phyloP scores from a whole-genome alignment of 805 yeast species.

The Myxozyma vanderwaltii region DNA sequence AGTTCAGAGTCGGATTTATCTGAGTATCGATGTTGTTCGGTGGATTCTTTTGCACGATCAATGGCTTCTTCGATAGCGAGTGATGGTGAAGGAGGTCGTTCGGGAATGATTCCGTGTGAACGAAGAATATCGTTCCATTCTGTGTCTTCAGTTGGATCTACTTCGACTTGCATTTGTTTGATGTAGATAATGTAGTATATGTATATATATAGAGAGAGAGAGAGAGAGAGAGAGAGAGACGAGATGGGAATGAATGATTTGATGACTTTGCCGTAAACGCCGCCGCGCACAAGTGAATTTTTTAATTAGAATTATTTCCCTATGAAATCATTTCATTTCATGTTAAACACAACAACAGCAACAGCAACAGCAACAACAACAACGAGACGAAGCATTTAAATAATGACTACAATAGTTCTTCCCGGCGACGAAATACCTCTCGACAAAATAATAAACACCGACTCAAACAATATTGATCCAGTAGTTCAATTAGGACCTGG shows the following conservation, averaged over 20 bases:
- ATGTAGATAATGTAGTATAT: background rate
- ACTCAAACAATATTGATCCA: too few relatives aligned
- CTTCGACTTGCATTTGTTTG: conserved; percentile 30
- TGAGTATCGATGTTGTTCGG: conserved; percentile 62
- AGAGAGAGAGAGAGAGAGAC: background rate
- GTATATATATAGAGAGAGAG: background rate
- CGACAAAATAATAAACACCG: background rate
- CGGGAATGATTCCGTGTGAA: conserved; percentile 88
- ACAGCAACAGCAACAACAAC: background rate
- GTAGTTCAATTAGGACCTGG: conserved; percentile 30
- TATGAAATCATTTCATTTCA: too few relatives aligned
- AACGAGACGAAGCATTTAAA: too few relatives aligned
- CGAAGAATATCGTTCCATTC: conserved; percentile 96
- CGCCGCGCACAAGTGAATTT: too few relatives aligned
- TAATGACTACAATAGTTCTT: too few relatives aligned
- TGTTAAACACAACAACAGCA: background rate
- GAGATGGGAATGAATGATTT: too few relatives aligned
- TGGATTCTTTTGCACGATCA: conserved; percentile 75
- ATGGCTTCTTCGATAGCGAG: conserved; percentile 83
- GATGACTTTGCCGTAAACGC: too few relatives aligned
- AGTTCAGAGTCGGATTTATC: conserved; percentile 42
- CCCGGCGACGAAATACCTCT: conserved; percentile 29
- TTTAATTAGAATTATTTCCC: too few relatives aligned
- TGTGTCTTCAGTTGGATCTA: conserved; percentile 94
- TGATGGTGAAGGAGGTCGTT: conserved; percentile 85